Base-by-base conservation (phyloP, 2,329 filamentous ascomycete genomes). In the Penicillium rolfsii region DNA sequence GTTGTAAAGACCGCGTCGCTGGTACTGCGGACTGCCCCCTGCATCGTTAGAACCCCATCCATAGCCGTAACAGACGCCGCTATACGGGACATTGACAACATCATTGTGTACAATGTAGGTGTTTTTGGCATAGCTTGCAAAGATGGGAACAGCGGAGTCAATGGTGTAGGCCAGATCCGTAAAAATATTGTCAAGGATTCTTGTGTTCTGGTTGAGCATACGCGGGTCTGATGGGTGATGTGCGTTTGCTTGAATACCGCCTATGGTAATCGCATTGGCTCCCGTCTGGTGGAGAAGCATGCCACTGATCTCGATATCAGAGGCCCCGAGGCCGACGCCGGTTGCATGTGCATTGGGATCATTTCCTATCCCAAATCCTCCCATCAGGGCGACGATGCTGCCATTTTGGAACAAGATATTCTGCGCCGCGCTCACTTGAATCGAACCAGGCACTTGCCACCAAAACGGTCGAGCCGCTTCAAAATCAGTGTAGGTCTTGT, bases 161-260 rank as follows among this genome's bases (percentile, higher is more conserved):
- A 22, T 43, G 19, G 19, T 43, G 40, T 22, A 43, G n/a, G n/a
- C 40, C n/a, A 43, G 40, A 19, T 43, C 40, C 19, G 40, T 43
- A 24, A 43, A 43, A 19, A 43, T 43, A 43, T 43, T 43, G n/a
- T 43, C 40, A 24, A 43, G 40, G 40, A 43, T 43, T 22, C 40
- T 43, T 43, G 40, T 43, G 40, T 43, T 43, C 40, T 43, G 40
- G 40, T 43, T 43, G 40, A 43, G n/a, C 40, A 43, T 22, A 43
- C 40, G 40, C 19, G n/a, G 40, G 19, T 43, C 40, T 24, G 40
- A 43, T 24, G 40, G 40, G 40, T 43, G 40, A 19, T 43, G 40
- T 43, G 40, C 40, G n/a, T 43, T 43, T 43, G 40, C 40, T 43
- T 43, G 40, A 43, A 43, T 43, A 24, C 40, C 40, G 22, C 40